Evolutionary conservation across 208 protist genomes (phyloP).

Genomic region (Vickermania spadyakhi): DNA sequence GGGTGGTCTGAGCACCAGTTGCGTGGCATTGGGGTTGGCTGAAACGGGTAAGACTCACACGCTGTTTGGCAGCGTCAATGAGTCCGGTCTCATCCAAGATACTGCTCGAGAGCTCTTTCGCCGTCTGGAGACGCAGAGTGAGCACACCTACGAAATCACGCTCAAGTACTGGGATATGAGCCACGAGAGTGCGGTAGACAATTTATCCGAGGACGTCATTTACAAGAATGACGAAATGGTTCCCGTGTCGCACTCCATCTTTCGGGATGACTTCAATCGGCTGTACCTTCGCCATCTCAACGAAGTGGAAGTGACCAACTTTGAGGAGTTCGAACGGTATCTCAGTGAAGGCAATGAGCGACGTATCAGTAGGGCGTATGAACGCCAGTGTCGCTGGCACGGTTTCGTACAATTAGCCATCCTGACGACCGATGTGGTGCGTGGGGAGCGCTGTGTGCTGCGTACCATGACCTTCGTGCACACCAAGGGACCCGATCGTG

Average conservation of each 20-base stretch:
- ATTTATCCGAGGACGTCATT: slow-evolving; percentile 23
- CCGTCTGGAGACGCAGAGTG: slow-evolving; percentile 41
- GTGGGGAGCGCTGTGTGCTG: slow-evolving; percentile 44
- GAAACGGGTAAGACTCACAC: slow-evolving; percentile 85
- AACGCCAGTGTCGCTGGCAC: slow-evolving; percentile 69
- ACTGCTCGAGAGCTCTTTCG: slow-evolving; percentile 72
- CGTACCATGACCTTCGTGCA: slow-evolving; percentile 84
- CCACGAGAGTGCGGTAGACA: slow-evolving; percentile 64
- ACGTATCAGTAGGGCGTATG: slow-evolving; percentile 37
- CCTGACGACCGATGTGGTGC: slow-evolving; percentile 47
- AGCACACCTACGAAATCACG: slow-evolving; percentile 43
- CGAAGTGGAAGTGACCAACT: slow-evolving; percentile 41
- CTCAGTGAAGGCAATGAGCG: slow-evolving; percentile 47
- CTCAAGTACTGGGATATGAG: slow-evolving; percentile 87
- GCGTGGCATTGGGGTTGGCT: slow-evolving; percentile 57
- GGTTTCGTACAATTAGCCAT: slow-evolving; percentile 80
- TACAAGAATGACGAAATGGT: slow-evolving; percentile 11
- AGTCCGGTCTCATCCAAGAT: slow-evolving; percentile 78
- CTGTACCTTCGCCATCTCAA: slow-evolving; percentile 63
- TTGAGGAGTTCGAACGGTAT: slow-evolving; percentile 55
- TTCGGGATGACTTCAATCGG: slow-evolving; percentile 54
- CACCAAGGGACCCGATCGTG: slow-evolving; percentile 76
- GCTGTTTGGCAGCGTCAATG: slow-evolving; percentile 69
- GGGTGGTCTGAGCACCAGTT: slow-evolving; percentile 70
- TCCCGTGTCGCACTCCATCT: slow-evolving; percentile 25